Conservation (phyloP, 805 yeast species). For the Saccharomycopsis amapae region DNA sequence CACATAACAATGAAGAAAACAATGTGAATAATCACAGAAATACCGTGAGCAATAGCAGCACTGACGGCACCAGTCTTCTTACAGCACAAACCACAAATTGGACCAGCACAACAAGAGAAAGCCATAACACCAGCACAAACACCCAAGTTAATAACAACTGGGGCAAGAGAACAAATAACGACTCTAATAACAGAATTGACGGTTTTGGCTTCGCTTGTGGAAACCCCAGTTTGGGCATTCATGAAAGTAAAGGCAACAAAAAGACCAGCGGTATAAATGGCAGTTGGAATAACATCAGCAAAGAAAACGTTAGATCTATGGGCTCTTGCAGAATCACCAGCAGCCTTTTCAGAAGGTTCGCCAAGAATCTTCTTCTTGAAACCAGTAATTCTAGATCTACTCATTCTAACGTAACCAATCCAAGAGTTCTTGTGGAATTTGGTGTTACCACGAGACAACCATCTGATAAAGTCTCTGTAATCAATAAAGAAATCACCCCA, state of each 20-base stretch:
- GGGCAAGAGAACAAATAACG: constrained; percentile 78
- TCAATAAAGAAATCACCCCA: constrained; percentile 66
- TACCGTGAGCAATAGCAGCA: constrained; percentile 49
- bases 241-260: constrained; percentile 71
- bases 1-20: constrained; percentile 56
- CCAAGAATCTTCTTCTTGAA: constrained; percentile 68
- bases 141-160: constrained; percentile 87
- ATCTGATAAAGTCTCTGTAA: constrained; percentile 53
- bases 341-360: constrained; percentile 58
- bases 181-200: constrained; percentile 71
- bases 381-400: constrained; percentile 89
- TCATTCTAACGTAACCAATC: constrained; percentile 65
- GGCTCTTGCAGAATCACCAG: constrained; percentile 66
- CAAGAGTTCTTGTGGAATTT: constrained; percentile 66
- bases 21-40: constrained; percentile 47
- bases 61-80: constrained; percentile 42
- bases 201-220: constrained; percentile 27
- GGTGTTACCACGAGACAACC: constrained; percentile 79
- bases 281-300: constrained; percentile 73
- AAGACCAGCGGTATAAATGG: constrained; percentile 59
- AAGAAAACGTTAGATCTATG: constrained; percentile 69
- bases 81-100: constrained; percentile 67
- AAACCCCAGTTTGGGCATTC: constrained; percentile 82
- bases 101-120: constrained; percentile 96
- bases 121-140: constrained; percentile 67